These are phyloP conservation scores for Cladobotryum protrusum DNA, from an alignment of 2,329 filamentous ascomycete species.

Conservation along the genomic window DNA sequence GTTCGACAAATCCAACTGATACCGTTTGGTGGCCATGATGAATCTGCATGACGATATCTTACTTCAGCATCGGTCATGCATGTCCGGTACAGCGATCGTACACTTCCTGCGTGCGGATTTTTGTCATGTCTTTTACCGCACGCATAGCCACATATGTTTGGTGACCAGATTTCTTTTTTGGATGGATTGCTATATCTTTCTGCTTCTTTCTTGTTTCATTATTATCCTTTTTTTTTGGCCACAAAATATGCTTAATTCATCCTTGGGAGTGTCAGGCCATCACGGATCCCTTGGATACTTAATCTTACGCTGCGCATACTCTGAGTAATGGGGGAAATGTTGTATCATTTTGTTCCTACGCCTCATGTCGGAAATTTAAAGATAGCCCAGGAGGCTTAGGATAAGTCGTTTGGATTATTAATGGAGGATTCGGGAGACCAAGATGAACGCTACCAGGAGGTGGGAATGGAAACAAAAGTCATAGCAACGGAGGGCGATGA, in stretches of 20 bases:
- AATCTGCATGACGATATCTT: slow-evolving; percentile 53
- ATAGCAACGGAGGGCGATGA: slow-evolving; percentile 4
- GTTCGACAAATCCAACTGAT: slow-evolving; percentile 8
- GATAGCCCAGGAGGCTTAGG: slow-evolving; percentile 29
- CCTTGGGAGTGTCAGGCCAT: slow-evolving; percentile 16
- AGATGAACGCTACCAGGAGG: slow-evolving; percentile 9
- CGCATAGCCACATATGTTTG: slow-evolving; percentile 9
- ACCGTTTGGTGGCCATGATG: slow-evolving; percentile 35
- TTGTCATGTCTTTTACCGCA: slow-evolving; percentile 12
- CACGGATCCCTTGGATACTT: slow-evolving; percentile 19
- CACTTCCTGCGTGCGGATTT: slow-evolving; percentile 24
- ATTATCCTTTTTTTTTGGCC: slow-evolving; percentile 1
- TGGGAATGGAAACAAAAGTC: slow-evolving; percentile 5
- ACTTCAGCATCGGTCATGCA: slow-evolving; percentile 48
- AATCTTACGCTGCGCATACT: slow-evolving; percentile 24
- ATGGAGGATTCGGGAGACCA: slow-evolving; percentile 10
- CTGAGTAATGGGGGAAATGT: slow-evolving; percentile 20
- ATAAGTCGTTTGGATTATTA: slow-evolving; percentile 18
- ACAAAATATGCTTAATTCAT: slow-evolving; percentile 5
- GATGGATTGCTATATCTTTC: slow-evolving; percentile 23
- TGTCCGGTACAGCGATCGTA: slow-evolving; percentile 56
- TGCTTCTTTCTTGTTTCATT: slow-evolving; percentile 25
- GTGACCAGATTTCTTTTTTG: slow-evolving; percentile 20
- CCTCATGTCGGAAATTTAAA: slow-evolving; percentile 20
- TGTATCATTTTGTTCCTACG: slow-evolving; percentile 15